A percentile compares a stretch with the other conserved stretches of the same genome.
Evolutionary conservation across 75 land plant genomes (phyloP).

Genomic region (Sequoiadendron giganteum): DNA sequence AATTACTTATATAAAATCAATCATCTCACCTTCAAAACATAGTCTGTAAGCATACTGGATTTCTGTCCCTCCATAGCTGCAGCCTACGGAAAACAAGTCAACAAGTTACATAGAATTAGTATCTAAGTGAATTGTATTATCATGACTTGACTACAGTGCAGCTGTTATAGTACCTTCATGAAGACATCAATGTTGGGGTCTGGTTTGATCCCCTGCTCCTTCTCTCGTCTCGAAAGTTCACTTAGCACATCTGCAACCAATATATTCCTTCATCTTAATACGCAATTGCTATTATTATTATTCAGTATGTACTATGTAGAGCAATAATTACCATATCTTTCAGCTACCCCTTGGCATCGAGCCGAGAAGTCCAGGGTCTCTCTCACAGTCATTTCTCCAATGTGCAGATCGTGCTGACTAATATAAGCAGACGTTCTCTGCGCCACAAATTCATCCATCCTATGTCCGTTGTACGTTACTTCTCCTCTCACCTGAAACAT

Average conservation of each 20-base stretch:
- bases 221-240: background rate
- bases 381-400: constrained; percentile 53
- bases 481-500: constrained; percentile 30
- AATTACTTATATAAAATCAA: too few species aligned
- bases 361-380: constrained; percentile 62
- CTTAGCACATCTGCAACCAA: background rate
- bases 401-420: constrained; percentile 53
- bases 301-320: background rate
- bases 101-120: too few species aligned
- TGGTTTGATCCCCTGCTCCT: background rate
- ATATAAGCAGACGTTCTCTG: constrained; percentile 55
- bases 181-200: background rate
- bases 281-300: too few species aligned
- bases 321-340: constrained; percentile 30
- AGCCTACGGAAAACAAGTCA: constrained; percentile 18
- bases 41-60: constrained; percentile 37
- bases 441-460: constrained; percentile 49
- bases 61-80: constrained; percentile 39
- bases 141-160: too few species aligned
- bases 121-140: too few species aligned
- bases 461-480: constrained; percentile 57
- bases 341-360: constrained; percentile 50
- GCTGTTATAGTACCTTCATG: background rate
- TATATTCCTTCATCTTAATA: too few species aligned
- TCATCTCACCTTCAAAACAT: constrained; percentile 30